phyloP scores from a whole-genome alignment of 139 green algal genomes.

The Yamagishiella unicocca region DNA sequence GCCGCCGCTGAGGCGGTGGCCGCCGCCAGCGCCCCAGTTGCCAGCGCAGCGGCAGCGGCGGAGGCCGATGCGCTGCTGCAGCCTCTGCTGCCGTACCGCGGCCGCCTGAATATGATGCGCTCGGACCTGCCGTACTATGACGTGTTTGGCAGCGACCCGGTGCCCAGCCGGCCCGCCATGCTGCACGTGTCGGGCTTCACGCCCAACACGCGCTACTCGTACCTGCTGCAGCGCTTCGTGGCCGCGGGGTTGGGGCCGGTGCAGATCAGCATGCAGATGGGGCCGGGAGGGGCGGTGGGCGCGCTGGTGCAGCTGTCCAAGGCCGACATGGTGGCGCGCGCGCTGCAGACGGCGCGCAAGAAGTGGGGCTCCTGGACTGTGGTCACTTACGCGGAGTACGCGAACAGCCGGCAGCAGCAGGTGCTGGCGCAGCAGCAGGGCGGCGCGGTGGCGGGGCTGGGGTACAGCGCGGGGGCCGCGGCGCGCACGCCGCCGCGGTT shows the following conservation, averaged over 20 bases:
- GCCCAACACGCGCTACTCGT: background rate
- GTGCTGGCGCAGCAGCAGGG: background rate
- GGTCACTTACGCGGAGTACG: slow-evolving; percentile 9
- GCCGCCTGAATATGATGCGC: slow-evolving; percentile 22
- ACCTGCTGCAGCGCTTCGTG: background rate
- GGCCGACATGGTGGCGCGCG: background rate
- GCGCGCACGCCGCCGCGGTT: background rate
- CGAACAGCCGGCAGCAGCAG: background rate
- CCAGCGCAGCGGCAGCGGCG: background rate
- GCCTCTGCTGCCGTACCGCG: slow-evolving; percentile 9
- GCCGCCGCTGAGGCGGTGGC: background rate
- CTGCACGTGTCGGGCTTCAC: slow-evolving; percentile 49
- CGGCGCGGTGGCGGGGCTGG: background rate
- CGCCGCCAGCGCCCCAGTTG: background rate
- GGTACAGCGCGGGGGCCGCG: background rate
- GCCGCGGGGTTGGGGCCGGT: slow-evolving; percentile 14
- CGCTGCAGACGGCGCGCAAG: background rate
- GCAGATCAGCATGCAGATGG: slow-evolving; percentile 17
- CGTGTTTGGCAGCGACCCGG: slow-evolving; percentile 50
- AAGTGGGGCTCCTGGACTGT: background rate
- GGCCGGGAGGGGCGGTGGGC: background rate
- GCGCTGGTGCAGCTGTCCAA: slow-evolving; percentile 19
- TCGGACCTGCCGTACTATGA: slow-evolving; percentile 45
- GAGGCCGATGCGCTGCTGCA: slow-evolving; percentile 2
- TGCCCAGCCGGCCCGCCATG: slow-evolving; percentile 40